A percentile compares a stretch with the other conserved stretches of the same genome.
Evolutionary conservation across 164 flowering plant species (phyloP).

Genomic region (Vitis rotundifolia): DNA sequence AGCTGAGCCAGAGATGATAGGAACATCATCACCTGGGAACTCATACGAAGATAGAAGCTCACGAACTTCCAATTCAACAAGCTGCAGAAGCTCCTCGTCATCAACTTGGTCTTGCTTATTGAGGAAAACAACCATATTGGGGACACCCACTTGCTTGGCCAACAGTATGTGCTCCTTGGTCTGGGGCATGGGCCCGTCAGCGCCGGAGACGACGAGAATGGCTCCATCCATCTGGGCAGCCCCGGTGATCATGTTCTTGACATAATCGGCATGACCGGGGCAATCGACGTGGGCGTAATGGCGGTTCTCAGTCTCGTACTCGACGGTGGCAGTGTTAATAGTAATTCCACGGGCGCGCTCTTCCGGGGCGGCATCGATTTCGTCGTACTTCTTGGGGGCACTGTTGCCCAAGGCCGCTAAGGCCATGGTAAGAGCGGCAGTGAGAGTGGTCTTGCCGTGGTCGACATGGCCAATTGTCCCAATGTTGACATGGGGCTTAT

Average conservation of each 20-base stretch:
- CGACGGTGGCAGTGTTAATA: slow-evolving; percentile 65
- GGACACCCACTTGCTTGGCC: slow-evolving; percentile 74
- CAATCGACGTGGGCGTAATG: slow-evolving; percentile 76
- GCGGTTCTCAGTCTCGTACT: slow-evolving; percentile 66
- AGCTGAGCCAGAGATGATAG: slow-evolving; percentile 63
- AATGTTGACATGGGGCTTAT: slow-evolving; percentile 70
- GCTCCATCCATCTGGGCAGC: slow-evolving; percentile 85
- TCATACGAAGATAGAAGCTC: slow-evolving; percentile 53
- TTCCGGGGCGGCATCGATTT: slow-evolving; percentile 72
- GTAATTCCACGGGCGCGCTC: slow-evolving; percentile 66
- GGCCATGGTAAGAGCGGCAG: slow-evolving; percentile 72
- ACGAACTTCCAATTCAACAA: slow-evolving; percentile 67
- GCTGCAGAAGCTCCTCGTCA: slow-evolving; percentile 58
- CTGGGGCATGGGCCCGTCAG: slow-evolving; percentile 77
- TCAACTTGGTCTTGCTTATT: slow-evolving; percentile 70
- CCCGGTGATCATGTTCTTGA: slow-evolving; percentile 75
- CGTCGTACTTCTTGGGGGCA: slow-evolving; percentile 69
- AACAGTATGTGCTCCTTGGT: slow-evolving; percentile 66
- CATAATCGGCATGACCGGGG: slow-evolving; percentile 75
- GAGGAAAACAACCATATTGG: slow-evolving; percentile 60
- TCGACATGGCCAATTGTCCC: slow-evolving; percentile 75
- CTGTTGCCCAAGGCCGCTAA: slow-evolving; percentile 48
- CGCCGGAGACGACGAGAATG: slow-evolving; percentile 63
- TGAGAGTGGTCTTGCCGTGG: slow-evolving; percentile 75
- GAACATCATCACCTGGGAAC: slow-evolving; percentile 67